phyloP scores from a whole-genome alignment of 2,329 filamentous ascomycete genomes.

The Nannizziopsis arthrosporioides region DNA sequence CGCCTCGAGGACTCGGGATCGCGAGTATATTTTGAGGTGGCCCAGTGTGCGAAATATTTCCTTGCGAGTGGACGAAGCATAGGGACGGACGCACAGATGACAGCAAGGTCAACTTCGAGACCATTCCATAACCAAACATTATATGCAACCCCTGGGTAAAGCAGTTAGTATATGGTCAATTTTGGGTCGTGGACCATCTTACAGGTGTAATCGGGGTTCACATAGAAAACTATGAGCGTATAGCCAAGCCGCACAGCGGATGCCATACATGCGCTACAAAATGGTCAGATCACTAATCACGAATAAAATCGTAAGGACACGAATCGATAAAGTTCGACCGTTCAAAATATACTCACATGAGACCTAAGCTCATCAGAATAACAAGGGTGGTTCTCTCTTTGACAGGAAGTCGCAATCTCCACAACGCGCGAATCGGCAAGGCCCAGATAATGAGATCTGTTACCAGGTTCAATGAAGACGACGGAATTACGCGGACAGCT shows the following conservation, averaged over 20 bases:
- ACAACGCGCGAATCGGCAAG: slow-evolving; percentile 16
- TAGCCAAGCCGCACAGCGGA: slow-evolving; percentile 13
- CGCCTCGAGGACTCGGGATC: slow-evolving; percentile 3
- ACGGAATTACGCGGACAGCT: slow-evolving; percentile 7
- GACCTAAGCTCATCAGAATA: slow-evolving; percentile 15
- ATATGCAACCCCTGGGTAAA: slow-evolving; percentile 15
- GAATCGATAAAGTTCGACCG: neutral
- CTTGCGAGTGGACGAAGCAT: slow-evolving; percentile 15
- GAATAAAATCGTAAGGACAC: neutral
- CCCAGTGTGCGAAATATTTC: slow-evolving; percentile 12
- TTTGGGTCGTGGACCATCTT: neutral
- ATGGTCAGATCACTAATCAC: neutral
- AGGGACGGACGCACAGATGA: slow-evolving; percentile 19
- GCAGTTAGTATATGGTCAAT: neutral
- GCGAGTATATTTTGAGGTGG: no score
- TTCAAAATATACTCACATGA: slow-evolving; percentile 8
- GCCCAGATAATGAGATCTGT: slow-evolving; percentile 15
- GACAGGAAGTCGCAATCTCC: slow-evolving; percentile 13
- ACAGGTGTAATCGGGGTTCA: slow-evolving; percentile 16
- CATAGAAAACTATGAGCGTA: slow-evolving; percentile 8
- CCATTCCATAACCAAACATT: slow-evolving; percentile 17
- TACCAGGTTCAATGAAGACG: slow-evolving; percentile 12
- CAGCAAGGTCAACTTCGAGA: slow-evolving; percentile 17
- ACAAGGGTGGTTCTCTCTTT: slow-evolving; percentile 13
- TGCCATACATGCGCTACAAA: slow-evolving; percentile 13